phyloP scores from a whole-genome alignment of 2,329 filamentous ascomycete genomes.

The Xylaria sp. region DNA sequence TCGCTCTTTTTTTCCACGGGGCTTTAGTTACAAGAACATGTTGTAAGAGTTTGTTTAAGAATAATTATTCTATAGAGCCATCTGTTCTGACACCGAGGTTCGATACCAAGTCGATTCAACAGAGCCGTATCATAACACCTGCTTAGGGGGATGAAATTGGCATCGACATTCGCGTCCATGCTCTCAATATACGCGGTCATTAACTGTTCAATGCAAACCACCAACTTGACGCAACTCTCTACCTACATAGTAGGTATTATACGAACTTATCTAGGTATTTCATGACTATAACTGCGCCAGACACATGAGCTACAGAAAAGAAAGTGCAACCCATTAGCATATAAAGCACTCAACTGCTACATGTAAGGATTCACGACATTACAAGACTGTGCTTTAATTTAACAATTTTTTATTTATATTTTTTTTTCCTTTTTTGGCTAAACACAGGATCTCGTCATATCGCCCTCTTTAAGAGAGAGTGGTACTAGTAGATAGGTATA shows the following conservation, averaged over 20 bases:
- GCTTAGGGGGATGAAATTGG: background rate
- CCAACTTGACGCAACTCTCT: background rate
- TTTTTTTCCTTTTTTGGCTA: background rate
- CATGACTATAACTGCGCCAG: background rate
- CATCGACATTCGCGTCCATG: background rate
- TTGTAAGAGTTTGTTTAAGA: too few species aligned
- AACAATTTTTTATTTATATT: background rate
- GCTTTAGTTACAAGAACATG: too few species aligned
- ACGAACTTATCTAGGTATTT: too few species aligned
- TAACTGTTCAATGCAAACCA: background rate
- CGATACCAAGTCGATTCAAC: background rate
- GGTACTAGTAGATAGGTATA: slow-evolving; percentile 30
- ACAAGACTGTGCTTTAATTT: background rate
- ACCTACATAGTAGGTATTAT: too few species aligned
- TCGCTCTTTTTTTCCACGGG: background rate
- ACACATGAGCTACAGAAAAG: background rate
- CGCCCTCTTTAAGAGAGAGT: slow-evolving; percentile 7
- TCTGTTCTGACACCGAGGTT: too few species aligned
- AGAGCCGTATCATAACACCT: background rate
- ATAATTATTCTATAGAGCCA: too few species aligned
- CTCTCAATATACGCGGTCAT: background rate
- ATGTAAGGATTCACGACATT: background rate
- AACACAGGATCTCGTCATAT: background rate
- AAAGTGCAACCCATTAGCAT: background rate
- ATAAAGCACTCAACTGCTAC: background rate